These are phyloP conservation scores for Aspergillus pseudonomiae DNA, from an alignment of 2,329 filamentous ascomycete genomes.

Conservation along the genomic window DNA sequence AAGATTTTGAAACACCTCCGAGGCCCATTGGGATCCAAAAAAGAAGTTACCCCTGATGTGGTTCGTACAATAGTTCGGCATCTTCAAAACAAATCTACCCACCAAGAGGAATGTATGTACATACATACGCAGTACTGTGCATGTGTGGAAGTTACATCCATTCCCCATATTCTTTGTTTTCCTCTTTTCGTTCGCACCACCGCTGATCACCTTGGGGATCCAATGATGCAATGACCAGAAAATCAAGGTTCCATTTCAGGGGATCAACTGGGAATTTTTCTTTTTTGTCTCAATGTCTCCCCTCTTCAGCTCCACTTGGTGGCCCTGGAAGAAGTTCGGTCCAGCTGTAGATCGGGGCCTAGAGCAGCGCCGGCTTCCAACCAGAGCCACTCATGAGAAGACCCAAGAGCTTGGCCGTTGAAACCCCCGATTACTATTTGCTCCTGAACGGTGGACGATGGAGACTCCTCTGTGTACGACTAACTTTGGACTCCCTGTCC, in stretches of 20 bases:
- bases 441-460: neutral
- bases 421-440: neutral
- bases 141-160: neutral
- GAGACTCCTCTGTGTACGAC: neutral
- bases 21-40: neutral
- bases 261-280: neutral
- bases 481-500: neutral
- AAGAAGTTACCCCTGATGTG: neutral
- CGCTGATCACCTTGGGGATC: neutral
- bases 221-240: conserved; percentile 2
- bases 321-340: conserved; percentile 1
- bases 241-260: neutral
- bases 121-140: neutral
- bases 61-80: neutral
- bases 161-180: neutral
- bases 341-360: conserved; percentile 4
- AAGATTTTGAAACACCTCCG: neutral
- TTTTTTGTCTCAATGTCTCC: neutral
- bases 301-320: neutral
- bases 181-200: neutral
- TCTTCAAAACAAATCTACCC: neutral
- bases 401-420: conserved; percentile 5
- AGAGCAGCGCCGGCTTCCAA: conserved; percentile 2
- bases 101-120: neutral
- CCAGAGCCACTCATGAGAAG: neutral